phyloP scores from a whole-genome alignment of 495 filamentous ascomycete species.

The Trichodelitschia bisporula region DNA sequence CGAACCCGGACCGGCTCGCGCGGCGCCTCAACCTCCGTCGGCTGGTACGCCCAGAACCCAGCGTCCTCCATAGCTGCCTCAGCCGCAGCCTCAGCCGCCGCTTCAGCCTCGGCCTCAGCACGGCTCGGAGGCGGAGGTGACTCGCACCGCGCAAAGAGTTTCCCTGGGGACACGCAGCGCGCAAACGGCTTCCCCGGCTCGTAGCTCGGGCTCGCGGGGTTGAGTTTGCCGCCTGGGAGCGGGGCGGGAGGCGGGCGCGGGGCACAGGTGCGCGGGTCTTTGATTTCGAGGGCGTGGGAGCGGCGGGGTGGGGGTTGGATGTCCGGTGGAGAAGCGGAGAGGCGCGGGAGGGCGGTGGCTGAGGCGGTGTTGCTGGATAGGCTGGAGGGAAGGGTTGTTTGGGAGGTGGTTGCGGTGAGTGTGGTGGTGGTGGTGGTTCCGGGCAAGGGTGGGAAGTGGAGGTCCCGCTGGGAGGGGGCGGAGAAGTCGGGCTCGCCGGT shows the following conservation, averaged over 20 bases:
- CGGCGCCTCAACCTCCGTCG: neutral
- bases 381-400: conserved; percentile 5
- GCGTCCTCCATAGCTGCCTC: neutral
- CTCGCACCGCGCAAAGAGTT: no score
- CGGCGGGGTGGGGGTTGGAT: no score
- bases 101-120: no score
- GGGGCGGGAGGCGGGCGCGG: no score
- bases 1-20: no score
- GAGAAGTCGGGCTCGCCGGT: neutral
- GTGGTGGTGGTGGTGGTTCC: conserved; percentile 2
- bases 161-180: no score
- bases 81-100: neutral
- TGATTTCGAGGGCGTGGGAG: conserved; percentile 13
- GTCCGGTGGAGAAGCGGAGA: no score
- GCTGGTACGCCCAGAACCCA: neutral
- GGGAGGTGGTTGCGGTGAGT: conserved; percentile 2
- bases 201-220: conserved; percentile 16
- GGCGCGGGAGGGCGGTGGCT: no score
- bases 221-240: no score
- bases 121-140: no score
- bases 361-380: conserved; percentile 2
- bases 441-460: conserved; percentile 4
- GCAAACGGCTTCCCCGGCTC: no score
- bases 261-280: conserved; percentile 9
- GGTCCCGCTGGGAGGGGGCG: neutral